Evolutionary conservation across 1,139 yeast genomes (phyloP).

Genomic region (Debaryomyces sp.): DNA sequence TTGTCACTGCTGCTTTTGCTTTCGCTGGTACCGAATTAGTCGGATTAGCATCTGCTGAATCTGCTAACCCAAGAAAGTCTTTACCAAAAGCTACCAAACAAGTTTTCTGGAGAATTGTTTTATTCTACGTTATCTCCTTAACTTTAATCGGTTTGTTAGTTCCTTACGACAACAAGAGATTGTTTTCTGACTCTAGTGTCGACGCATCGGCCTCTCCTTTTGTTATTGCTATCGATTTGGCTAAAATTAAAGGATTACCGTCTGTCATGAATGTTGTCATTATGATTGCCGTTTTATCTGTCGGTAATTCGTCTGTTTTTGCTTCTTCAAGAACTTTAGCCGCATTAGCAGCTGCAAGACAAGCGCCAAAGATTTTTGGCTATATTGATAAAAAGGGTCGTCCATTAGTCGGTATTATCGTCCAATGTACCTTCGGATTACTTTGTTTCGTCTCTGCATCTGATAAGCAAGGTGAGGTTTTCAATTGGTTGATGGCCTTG

Average conservation of each 20-base stretch:
- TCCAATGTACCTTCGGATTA: constrained; percentile 62
- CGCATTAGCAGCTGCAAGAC: constrained; percentile 79
- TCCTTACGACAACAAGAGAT: constrained; percentile 34
- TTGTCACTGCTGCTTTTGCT: constrained; percentile 50
- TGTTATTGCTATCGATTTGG: constrained; percentile 47
- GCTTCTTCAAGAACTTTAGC: constrained; percentile 83
- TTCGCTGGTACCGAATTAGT: constrained; percentile 52
- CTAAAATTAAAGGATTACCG: constrained; percentile 47
- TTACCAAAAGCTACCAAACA: constrained; percentile 50
- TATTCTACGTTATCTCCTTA: constrained; percentile 48
- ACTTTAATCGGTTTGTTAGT: constrained; percentile 48
- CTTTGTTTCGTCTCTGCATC: constrained; percentile 76
- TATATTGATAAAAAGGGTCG: constrained; percentile 77
- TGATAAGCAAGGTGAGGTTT: constrained; percentile 62
- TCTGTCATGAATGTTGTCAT: constrained; percentile 53
- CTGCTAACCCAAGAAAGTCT: constrained; percentile 42
- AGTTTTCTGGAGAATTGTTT: constrained; percentile 50
- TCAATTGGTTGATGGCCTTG: constrained; percentile 79
- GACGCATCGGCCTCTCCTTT: constrained; percentile 53
- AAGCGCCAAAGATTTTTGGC: constrained; percentile 73
- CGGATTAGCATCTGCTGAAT: constrained; percentile 47
- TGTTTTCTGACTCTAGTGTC: constrained; percentile 36
- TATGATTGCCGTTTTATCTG: constrained; percentile 49
- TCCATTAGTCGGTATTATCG: constrained; percentile 66
- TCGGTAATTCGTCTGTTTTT: constrained; percentile 58